Evolutionary conservation across 192 early-diverging fungal species (phyloP).

Genomic region (Gigaspora rosea): DNA sequence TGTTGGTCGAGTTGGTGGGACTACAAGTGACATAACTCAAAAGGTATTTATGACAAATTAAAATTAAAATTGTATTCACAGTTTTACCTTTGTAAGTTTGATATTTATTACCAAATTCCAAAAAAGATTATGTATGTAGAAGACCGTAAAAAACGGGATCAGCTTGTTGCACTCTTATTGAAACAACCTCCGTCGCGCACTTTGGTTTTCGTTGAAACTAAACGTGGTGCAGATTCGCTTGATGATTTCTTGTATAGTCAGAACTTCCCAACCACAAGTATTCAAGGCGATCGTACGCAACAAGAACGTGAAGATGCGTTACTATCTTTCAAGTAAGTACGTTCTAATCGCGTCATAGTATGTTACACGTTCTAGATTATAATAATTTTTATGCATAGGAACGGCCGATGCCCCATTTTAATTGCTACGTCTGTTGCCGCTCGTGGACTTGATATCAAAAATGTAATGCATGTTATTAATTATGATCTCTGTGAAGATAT

Average conservation of each 20-base stretch:
- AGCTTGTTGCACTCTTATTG: constrained; percentile 55
- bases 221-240: constrained; percentile 74
- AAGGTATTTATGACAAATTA: constrained; percentile 46
- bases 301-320: constrained; percentile 76
- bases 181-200: constrained; percentile 62
- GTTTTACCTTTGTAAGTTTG: constrained; percentile 30
- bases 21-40: constrained; percentile 90
- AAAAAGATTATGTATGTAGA: constrained; percentile 60
- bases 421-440: constrained; percentile 93
- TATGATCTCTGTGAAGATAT: constrained; percentile 81
- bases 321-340: constrained; percentile 61
- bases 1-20: constrained; percentile 89
- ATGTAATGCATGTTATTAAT: constrained; percentile 86
- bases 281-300: constrained; percentile 85
- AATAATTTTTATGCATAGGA: neutral
- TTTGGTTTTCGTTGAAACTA: constrained; percentile 83
- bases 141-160: constrained; percentile 60
- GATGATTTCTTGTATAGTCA: constrained; percentile 68
- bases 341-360: too few species aligned
- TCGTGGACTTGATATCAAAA: constrained; percentile 87
- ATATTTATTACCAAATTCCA: neutral
- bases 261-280: constrained; percentile 78
- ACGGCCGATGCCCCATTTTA: constrained; percentile 60
- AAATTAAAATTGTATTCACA: constrained; percentile 34
- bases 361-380: neutral